Base-by-base conservation (phyloP, 768 basidiomycete species). In the Lepiota venenata region DNA sequence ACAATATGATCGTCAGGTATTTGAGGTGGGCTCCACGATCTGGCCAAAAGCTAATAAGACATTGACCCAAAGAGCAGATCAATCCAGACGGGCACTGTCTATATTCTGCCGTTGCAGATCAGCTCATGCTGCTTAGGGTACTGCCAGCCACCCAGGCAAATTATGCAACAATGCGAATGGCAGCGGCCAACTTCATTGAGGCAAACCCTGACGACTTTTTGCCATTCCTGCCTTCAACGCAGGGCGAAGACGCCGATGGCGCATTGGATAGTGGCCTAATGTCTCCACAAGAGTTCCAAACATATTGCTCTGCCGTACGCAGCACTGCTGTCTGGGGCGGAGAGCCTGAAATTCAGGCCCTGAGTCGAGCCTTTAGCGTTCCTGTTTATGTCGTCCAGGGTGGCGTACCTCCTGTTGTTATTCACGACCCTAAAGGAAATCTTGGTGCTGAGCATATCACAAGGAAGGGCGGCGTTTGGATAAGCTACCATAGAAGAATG, bases 51-150 rank as follows among this genome's bases (percentile, higher is more conserved):
- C 55, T 42, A 47, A 9, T 3, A n/a, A 29, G 18, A n/a, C 7
- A 6, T 38, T 43, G 3, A 48, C 39, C 43, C 42, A 21, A 35
- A 25, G 40, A 32, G n/a, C 58, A 97, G 93, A 87, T 98, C 61
- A 85, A 85, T 56, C 93, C 96, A 15, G 96, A 98, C 62, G 96
- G 96, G 0, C 95, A 98, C 62, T 98, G 96, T 72, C 84, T 98
- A 27, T 99, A 88, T 73, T 89, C 93, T 44, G 92, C 96, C 9
- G 75, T 98, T 21, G 96, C 92, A 21, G 93, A 98, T 69, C 96
- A 99, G 66, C 83, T 97, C 29, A 75, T 74, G 42, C 62, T 89
- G n/a, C 80, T 94, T 22, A 81, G 83, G 36, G 68, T 93, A 46
- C 56, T 94, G 27, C 77, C 85, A 8, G 60, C 78, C 1, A 61